Evolutionary conservation across 352 stramenopile species (phyloP).

Genomic region (Globisporangium heterothallicum): DNA sequence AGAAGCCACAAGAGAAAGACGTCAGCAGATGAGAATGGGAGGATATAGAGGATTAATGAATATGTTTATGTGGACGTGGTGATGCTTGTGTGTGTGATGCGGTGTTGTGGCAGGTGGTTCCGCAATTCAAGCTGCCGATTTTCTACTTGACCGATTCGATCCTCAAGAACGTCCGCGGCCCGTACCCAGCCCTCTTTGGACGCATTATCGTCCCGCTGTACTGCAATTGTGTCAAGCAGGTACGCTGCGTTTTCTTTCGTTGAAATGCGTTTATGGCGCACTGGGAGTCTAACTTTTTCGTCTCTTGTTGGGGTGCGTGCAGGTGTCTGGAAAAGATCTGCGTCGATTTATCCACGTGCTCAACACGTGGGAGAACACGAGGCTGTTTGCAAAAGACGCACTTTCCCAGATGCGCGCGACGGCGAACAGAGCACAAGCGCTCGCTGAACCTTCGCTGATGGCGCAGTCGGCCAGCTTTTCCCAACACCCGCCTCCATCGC

Average conservation of each 20-base stretch:
- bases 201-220: conserved; percentile 77
- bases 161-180: conserved; percentile 80
- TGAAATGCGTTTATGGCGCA: background rate
- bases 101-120: conserved; percentile 35
- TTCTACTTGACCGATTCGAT: conserved; percentile 90
- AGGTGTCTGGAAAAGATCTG: conserved; percentile 80
- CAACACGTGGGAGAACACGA: conserved; percentile 76
- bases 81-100: conserved; percentile 13
- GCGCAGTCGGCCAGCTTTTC: conserved; percentile 43
- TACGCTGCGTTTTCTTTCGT: conserved; percentile 18
- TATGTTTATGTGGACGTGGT: conserved; percentile 9
- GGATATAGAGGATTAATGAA: background rate
- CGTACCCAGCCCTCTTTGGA: conserved; percentile 64
- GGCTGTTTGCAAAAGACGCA: conserved; percentile 46
- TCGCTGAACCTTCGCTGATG: conserved; percentile 33
- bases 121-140: conserved; percentile 85
- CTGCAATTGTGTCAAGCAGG: conserved; percentile 80
- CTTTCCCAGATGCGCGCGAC: conserved; percentile 64
- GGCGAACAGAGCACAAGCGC: conserved; percentile 48
- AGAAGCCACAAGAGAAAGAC: background rate
- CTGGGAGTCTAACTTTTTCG: background rate
- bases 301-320: background rate
- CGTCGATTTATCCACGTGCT: conserved; percentile 80
- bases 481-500: conserved; percentile 13
- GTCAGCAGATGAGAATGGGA: background rate